These are phyloP conservation scores for Rhizophagus clarus DNA, from an alignment of 192 early-diverging fungal species.

Conservation along the genomic window DNA sequence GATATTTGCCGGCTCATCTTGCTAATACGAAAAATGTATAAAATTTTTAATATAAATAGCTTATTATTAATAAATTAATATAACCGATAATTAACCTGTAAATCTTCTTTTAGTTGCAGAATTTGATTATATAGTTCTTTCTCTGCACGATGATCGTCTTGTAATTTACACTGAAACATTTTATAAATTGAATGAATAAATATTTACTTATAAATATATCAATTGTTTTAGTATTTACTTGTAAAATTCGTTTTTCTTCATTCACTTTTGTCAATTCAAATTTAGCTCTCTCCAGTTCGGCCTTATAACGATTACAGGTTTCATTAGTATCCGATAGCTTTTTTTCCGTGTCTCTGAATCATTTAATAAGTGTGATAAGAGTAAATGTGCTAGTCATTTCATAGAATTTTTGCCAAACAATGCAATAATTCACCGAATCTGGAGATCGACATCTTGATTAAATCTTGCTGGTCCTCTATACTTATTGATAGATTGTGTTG, in stretches of 20 bases:
- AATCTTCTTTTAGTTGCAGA: conserved; percentile 47
- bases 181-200: neutral
- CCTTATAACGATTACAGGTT: neutral
- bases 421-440: conserved; percentile 31
- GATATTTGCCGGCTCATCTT: conserved; percentile 67
- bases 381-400: neutral
- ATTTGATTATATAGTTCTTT: conserved; percentile 42
- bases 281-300: conserved; percentile 31
- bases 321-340: neutral
- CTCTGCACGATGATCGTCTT: conserved; percentile 40
- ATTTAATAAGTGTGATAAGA: neutral
- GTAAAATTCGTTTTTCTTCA: conserved; percentile 37
- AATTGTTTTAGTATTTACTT: neutral
- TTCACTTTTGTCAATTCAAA: conserved; percentile 37
- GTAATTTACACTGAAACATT: conserved; percentile 25
- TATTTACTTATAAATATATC: neutral
- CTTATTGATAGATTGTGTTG: conserved; percentile 38
- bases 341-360: neutral
- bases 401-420: neutral
- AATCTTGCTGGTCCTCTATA: conserved; percentile 49
- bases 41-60: neutral
- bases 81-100: conserved; percentile 11
- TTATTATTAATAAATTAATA: neutral
- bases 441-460: conserved; percentile 51
- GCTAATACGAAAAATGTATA: conserved; percentile 31